These are phyloP conservation scores for Ramaria sp. DNA, from an alignment of 768 basidiomycete species.

Conservation along the genomic window DNA sequence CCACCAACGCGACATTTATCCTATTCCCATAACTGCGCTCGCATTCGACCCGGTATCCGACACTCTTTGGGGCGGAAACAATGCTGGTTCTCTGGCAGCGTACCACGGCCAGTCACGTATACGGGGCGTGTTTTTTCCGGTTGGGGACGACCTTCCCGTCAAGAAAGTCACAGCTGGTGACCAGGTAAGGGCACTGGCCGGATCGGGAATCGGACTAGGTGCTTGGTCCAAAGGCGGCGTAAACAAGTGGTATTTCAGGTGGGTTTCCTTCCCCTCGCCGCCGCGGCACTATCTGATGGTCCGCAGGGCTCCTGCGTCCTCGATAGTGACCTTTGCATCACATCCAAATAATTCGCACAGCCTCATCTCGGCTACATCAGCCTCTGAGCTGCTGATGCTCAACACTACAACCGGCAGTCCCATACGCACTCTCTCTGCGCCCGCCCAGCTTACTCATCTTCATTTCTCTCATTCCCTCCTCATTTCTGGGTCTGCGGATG, in stretches of 20 bases:
- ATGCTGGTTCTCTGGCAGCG: constrained; percentile 58
- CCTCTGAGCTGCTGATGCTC: constrained; percentile 55
- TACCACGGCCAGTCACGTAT: constrained; percentile 53
- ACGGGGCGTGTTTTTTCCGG: constrained; percentile 64
- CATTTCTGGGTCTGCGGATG: constrained; percentile 64
- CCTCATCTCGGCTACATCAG: constrained; percentile 48
- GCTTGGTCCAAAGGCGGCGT: constrained; percentile 78
- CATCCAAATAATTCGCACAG: constrained; percentile 36
- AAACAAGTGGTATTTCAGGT: constrained; percentile 78
- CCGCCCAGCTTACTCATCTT: constrained; percentile 55
- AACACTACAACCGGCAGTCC: constrained; percentile 65
- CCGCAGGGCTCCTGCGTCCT: constrained; percentile 31
- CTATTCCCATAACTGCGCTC: constrained; percentile 53
- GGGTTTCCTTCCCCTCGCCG: constrained; percentile 17
- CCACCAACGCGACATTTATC: constrained; percentile 12
- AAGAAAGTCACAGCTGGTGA: constrained; percentile 72
- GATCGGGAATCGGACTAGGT: constrained; percentile 56
- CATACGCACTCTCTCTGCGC: constrained; percentile 43
- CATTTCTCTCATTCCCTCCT: constrained; percentile 54
- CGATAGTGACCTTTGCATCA: constrained; percentile 2
- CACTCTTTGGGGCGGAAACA: constrained; percentile 76
- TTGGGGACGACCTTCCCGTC: constrained; percentile 58
- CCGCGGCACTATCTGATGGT: not conserved
- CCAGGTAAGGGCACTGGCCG: constrained; percentile 56
- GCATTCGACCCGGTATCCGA: constrained; percentile 89